phyloP scores from a whole-genome alignment of 257 asterid genomes.

The Anisodus tanguticus region DNA sequence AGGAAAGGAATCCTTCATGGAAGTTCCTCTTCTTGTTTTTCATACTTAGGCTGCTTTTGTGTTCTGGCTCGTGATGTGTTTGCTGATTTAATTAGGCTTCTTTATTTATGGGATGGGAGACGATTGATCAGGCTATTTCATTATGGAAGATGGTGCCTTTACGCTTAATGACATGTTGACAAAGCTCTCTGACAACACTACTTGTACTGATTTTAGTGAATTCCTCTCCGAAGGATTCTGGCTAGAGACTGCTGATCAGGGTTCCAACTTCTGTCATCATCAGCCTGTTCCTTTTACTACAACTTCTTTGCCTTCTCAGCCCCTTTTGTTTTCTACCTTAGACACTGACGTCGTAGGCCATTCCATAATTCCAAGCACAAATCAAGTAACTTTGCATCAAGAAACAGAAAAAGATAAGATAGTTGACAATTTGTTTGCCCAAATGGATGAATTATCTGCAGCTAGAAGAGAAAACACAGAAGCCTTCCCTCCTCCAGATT shows the following conservation, averaged over 20 bases:
- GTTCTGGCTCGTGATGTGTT: constrained; percentile 49
- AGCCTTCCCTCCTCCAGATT: constrained; percentile 37
- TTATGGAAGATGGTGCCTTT: constrained; percentile 70
- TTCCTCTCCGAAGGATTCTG: constrained; percentile 79
- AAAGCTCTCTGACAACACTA: constrained; percentile 42
- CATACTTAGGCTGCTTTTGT: constrained; percentile 51
- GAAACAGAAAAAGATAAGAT: constrained; percentile 38
- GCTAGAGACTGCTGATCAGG: constrained; percentile 63
- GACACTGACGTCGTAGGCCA: constrained; percentile 34
- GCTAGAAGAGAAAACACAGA: constrained; percentile 39
- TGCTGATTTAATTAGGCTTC: not conserved
- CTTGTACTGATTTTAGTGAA: constrained; percentile 49
- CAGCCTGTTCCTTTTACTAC: constrained; percentile 47
- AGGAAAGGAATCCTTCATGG: constrained; percentile 52
- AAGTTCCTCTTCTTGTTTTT: constrained; percentile 54
- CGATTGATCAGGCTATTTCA: constrained; percentile 25
- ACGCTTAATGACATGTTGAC: constrained; percentile 47
- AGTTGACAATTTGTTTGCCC: constrained; percentile 27
- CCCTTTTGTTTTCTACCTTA: constrained; percentile 41
- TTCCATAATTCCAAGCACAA: constrained; percentile 31
- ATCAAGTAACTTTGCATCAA: constrained; percentile 41
- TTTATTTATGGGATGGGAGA: not conserved
- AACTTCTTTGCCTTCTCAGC: constrained; percentile 35
- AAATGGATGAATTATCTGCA: constrained; percentile 42
- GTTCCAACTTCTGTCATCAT: constrained; percentile 53